Conservation (phyloP, 2,329 filamentous ascomycete species). For the Colletotrichum agaves region DNA sequence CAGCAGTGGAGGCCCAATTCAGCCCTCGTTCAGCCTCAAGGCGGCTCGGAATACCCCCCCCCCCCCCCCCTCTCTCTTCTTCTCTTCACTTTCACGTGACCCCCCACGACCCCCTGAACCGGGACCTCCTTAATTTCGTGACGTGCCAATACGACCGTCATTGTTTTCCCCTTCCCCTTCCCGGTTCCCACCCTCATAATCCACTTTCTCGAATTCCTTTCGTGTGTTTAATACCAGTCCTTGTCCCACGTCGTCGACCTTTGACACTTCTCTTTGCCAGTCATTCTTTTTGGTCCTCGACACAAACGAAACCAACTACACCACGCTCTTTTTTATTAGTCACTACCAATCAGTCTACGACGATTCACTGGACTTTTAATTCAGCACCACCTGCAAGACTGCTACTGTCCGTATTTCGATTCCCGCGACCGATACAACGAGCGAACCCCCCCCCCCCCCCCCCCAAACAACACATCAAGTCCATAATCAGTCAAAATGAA, state of each 20-base stretch:
- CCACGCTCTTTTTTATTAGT: conserved; percentile 32
- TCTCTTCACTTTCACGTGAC: conserved; percentile 16
- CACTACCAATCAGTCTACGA: conserved; percentile 22
- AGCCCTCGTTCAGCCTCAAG: conserved; percentile 15
- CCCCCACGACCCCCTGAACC: conserved; percentile 15
- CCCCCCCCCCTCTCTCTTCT: no score
- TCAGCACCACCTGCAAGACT: conserved; percentile 6
- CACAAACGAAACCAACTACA: conserved; percentile 14
- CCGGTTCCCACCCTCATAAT: background rate
- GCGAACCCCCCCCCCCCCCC: background rate
- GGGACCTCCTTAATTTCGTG: conserved; percentile 35
- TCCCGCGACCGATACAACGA: conserved; percentile 8
- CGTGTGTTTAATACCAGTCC: conserved; percentile 30
- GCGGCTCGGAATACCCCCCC: background rate
- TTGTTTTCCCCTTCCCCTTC: conserved; percentile 27
- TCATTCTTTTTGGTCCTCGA: conserved; percentile 36
- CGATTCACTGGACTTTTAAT: conserved; percentile 4
- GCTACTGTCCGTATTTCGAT: conserved; percentile 6
- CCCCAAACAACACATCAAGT: background rate
- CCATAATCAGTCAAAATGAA: conserved; percentile 40
- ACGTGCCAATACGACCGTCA: conserved; percentile 33
- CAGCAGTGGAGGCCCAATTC: background rate
- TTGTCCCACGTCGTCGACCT: conserved; percentile 28
- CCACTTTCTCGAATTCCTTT: conserved; percentile 11
- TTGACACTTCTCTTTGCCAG: conserved; percentile 13